These are phyloP conservation scores for Rusavskia elegans DNA, from an alignment of 495 filamentous ascomycete species.

Conservation along the genomic window DNA sequence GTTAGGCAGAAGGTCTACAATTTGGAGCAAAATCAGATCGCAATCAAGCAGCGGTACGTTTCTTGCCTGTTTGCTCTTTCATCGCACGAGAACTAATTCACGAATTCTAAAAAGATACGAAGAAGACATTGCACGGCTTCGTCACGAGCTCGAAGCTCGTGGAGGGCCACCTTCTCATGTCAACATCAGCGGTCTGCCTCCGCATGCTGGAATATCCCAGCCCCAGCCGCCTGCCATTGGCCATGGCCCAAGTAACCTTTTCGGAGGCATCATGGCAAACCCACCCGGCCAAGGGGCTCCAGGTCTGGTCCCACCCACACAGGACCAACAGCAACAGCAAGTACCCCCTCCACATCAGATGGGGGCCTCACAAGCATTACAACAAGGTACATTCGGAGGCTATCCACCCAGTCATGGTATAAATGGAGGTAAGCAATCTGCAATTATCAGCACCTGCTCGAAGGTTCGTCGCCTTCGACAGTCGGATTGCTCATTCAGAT, in stretches of 20 bases:
- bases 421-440: slow-evolving; percentile 38
- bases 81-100: neutral
- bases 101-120: slow-evolving; percentile 52
- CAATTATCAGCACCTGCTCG: neutral
- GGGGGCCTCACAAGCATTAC: slow-evolving; percentile 43
- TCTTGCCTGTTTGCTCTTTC: neutral
- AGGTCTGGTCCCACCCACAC: slow-evolving; percentile 70
- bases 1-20: slow-evolving; percentile 81
- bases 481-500: neutral
- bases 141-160: slow-evolving; percentile 75
- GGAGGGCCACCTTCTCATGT: slow-evolving; percentile 58
- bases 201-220: slow-evolving; percentile 63
- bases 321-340: slow-evolving; percentile 46
- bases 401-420: slow-evolving; percentile 48
- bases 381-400: slow-evolving; percentile 39
- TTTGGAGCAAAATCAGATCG: slow-evolving; percentile 72
- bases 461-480: neutral
- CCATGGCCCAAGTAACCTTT: slow-evolving; percentile 81
- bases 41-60: slow-evolving; percentile 77
- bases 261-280: slow-evolving; percentile 90
- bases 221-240: slow-evolving; percentile 74
- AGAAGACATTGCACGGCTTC: slow-evolving; percentile 70
- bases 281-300: slow-evolving; percentile 69
- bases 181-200: slow-evolving; percentile 36
- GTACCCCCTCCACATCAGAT: slow-evolving; percentile 42